A percentile compares a stretch with the other conserved stretches of the same genome.
These are phyloP conservation scores for Silene vulgaris DNA, from an alignment of 179 eudicot genomes.

Conservation along the genomic window DNA sequence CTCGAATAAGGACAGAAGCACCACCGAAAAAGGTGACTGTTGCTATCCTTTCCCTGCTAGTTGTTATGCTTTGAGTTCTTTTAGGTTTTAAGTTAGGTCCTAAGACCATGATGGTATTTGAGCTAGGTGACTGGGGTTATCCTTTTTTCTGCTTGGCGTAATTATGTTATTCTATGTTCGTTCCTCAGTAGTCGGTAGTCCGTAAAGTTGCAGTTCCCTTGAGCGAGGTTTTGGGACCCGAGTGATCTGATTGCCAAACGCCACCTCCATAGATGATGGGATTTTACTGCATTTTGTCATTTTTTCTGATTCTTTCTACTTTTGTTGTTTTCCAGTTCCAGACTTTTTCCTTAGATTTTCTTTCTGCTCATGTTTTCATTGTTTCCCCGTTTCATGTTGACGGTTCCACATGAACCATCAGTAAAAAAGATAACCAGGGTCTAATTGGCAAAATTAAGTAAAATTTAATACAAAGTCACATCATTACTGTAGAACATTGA, in stretches of 20 bases:
- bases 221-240: background rate
- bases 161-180: background rate
- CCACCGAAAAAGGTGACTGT: slow-evolving; percentile 48
- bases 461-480: background rate
- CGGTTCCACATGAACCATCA: background rate
- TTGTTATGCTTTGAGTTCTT: background rate
- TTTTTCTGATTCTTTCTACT: background rate
- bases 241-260: background rate
- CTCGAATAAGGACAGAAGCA: slow-evolving; percentile 73
- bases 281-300: background rate
- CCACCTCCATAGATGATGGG: background rate
- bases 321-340: background rate
- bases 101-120: background rate
- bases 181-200: background rate
- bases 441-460: background rate
- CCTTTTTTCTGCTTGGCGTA: background rate
- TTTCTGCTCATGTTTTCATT: background rate
- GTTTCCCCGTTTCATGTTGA: background rate
- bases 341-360: background rate
- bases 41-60: background rate
- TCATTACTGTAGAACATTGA: background rate
- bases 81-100: background rate
- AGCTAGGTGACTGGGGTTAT: background rate
- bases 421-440: background rate
- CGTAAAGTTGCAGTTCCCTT: background rate